Conservation (phyloP, 192 early-diverging fungal species). For the Mortierella alpina region DNA sequence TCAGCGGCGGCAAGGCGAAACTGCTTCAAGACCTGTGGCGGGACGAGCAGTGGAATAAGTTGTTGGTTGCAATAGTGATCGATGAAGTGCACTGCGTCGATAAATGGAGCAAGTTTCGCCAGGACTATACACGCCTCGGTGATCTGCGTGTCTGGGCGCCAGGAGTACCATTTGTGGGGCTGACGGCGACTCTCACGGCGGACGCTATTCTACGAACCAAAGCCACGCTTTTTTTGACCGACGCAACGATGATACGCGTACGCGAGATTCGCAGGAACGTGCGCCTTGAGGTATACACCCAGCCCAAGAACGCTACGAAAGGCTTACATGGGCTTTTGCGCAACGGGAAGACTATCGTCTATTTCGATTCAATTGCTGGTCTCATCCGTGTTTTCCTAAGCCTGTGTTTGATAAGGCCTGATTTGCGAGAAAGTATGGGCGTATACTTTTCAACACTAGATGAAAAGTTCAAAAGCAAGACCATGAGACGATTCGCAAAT, state of each 20-base stretch:
- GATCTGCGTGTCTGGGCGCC: no score
- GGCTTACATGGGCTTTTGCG: constrained; percentile 5
- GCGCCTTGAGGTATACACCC: constrained; percentile 17
- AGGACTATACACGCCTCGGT: no score
- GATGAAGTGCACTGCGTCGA: constrained; percentile 19
- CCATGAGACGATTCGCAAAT: not conserved
- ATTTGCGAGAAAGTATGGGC: not conserved
- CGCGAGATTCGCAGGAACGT: constrained; percentile 5
- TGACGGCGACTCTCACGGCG: constrained; percentile 15
- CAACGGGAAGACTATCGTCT: constrained; percentile 17
- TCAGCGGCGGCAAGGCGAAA: constrained; percentile 1
- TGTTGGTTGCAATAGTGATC: constrained; percentile 15
- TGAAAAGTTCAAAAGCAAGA: not conserved
- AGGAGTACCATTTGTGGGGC: constrained; percentile 11
- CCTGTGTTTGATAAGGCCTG: not conserved
- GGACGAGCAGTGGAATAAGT: not conserved
- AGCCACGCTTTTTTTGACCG: constrained; percentile 1
- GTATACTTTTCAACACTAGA: constrained; percentile 1
- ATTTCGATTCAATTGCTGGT: constrained; percentile 9
- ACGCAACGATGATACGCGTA: not conserved
- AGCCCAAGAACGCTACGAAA: constrained; percentile 8
- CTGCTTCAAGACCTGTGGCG: constrained; percentile 6
- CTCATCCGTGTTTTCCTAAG: not conserved
- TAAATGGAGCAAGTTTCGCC: no score
- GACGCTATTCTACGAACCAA: not conserved